Conservation (phyloP, 805 yeast species). For the Kluyveromyces nonfermentans region DNA sequence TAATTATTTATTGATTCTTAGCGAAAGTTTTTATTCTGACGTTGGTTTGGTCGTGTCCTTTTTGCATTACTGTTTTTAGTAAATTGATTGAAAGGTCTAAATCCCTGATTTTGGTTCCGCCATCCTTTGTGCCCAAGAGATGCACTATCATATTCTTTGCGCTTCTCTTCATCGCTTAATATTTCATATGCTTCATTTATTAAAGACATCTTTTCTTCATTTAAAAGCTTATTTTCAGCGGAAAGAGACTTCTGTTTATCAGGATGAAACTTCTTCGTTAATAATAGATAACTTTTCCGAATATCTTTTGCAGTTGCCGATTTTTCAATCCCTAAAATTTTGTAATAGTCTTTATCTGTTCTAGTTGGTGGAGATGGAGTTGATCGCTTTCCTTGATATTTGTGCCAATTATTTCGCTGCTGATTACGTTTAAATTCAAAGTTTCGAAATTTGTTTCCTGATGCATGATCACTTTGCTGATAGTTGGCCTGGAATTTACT, state of each 20-base stretch:
- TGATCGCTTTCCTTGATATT: constrained; percentile 26
- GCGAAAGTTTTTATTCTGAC: background rate
- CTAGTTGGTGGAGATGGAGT: constrained; percentile 14
- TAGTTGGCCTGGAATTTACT: constrained; percentile 36
- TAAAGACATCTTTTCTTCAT: constrained; percentile 80
- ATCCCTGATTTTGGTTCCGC: background rate
- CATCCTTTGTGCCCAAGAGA: background rate
- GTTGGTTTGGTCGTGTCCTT: background rate
- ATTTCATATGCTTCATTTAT: constrained; percentile 91
- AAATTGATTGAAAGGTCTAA: constrained; percentile 1
- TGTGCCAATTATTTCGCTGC: constrained; percentile 32
- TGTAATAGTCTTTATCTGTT: constrained; percentile 63
- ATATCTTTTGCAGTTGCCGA: constrained; percentile 65
- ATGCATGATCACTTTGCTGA: constrained; percentile 37
- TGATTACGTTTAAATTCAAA: constrained; percentile 33
- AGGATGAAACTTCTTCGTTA: constrained; percentile 80
- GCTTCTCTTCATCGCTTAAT: constrained; percentile 54
- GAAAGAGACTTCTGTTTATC: constrained; percentile 67
- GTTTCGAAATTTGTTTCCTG: constrained; percentile 20
- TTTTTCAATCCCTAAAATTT: constrained; percentile 55
- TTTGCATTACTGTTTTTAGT: background rate
- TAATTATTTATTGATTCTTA: background rate
- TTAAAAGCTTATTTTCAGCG: constrained; percentile 54
- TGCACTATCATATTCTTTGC: constrained; percentile 55
- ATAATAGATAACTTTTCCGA: constrained; percentile 69